Conservation (phyloP, 345 rosid species). For the Mercurialis annua region DNA sequence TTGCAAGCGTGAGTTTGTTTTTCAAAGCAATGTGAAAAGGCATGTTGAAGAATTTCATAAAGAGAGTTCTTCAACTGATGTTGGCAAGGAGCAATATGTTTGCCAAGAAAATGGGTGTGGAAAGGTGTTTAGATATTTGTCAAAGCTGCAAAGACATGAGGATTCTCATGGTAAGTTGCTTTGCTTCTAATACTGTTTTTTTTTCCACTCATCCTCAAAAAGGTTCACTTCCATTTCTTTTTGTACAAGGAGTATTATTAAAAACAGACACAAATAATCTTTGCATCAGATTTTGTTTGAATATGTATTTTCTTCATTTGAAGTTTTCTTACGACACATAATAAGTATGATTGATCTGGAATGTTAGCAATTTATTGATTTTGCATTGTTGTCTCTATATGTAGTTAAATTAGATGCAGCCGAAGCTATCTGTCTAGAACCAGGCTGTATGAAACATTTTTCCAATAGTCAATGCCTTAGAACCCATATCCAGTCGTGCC, state of each 20-base stretch:
- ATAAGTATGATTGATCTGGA: too few species aligned
- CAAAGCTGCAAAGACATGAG: conserved; percentile 60
- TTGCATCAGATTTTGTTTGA: neutral
- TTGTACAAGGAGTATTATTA: neutral
- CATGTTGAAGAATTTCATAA: conserved; percentile 56
- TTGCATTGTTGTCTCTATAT: neutral
- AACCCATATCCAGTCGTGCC: conserved; percentile 63
- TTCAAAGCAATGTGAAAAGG: conserved; percentile 53
- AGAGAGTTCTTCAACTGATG: conserved; percentile 19
- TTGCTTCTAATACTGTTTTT: neutral
- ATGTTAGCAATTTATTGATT: neutral
- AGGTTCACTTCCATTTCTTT: neutral
- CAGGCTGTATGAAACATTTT: conserved; percentile 69
- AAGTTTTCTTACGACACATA: neutral
- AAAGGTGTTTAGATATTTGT: conserved; percentile 61
- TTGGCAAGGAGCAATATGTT: conserved; percentile 33
- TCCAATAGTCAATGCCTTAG: conserved; percentile 62
- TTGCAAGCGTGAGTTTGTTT: conserved; percentile 48
- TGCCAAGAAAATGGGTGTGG: conserved; percentile 82
- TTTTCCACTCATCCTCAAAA: neutral
- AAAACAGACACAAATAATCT: neutral
- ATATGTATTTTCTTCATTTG: neutral
- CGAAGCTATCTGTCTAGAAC: conserved; percentile 79
- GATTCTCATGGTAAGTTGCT: conserved; percentile 63
- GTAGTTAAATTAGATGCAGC: conserved; percentile 66